phyloP scores from a whole-genome alignment of 169 alveolate species.

The Plasmodium sp. region DNA sequence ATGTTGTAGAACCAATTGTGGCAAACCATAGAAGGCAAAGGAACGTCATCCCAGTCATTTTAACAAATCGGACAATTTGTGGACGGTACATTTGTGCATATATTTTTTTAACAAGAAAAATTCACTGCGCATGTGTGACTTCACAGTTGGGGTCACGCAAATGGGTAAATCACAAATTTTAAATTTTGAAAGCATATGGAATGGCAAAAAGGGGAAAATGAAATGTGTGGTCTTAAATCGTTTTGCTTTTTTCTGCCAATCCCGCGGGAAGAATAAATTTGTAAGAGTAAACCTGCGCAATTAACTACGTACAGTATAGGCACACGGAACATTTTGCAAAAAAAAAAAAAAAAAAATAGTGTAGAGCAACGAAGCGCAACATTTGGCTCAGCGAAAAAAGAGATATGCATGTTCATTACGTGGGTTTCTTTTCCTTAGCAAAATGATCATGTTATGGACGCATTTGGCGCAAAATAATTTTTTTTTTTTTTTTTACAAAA shows the following conservation, averaged over 20 bases:
- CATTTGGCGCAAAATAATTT: background rate
- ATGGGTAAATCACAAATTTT: background rate
- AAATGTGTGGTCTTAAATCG: background rate
- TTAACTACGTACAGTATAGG: background rate
- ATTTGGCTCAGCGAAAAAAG: background rate
- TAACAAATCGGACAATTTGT: background rate
- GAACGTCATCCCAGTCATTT: background rate
- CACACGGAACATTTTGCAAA: background rate
- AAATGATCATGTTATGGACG: background rate
- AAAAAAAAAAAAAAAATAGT: background rate
- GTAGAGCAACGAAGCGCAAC: background rate
- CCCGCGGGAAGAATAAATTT: background rate
- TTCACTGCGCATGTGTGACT: background rate
- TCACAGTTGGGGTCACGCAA: background rate
- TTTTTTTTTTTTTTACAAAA: background rate
- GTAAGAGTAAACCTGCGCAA: background rate
- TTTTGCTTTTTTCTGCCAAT: background rate
- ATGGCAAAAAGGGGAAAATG: background rate
- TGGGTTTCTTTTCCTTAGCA: background rate
- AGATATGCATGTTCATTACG: background rate
- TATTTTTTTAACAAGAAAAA: background rate
- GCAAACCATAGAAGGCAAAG: background rate
- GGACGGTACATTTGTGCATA: background rate
- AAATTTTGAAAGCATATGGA: background rate
- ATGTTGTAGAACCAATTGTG: background rate